Conservation (phyloP, 257 asterid species). For the Solanum sejunctum region DNA sequence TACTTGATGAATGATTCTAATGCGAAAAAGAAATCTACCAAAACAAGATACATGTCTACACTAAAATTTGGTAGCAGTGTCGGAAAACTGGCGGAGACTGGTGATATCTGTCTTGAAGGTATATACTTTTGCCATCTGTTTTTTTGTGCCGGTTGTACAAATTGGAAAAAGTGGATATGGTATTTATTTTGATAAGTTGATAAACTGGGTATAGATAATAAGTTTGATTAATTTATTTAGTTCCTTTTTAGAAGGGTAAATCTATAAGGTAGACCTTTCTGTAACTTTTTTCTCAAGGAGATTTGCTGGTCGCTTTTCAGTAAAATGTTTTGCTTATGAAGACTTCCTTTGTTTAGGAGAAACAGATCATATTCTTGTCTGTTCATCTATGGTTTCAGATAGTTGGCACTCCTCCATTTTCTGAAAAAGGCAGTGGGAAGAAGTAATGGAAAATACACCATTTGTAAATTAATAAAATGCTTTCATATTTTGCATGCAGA, state of each 20-base stretch:
- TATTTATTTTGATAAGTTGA: not conserved
- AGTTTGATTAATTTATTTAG: not conserved
- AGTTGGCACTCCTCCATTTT: not conserved
- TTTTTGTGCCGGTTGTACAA: not conserved
- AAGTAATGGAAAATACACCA: not conserved
- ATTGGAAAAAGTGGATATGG: not conserved
- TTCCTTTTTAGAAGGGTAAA: not conserved
- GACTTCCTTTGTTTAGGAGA: not conserved
- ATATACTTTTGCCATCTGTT: not conserved
- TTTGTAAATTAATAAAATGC: not conserved
- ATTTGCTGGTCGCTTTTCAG: not conserved
- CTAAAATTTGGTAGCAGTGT: constrained; percentile 50
- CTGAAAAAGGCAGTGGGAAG: not conserved
- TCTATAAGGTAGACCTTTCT: not conserved
- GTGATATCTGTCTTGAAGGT: constrained; percentile 92
- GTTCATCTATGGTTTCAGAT: not conserved
- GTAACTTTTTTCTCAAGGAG: not conserved
- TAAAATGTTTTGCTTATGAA: not conserved
- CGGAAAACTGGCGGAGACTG: constrained; percentile 54
- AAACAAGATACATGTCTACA: constrained; percentile 53
- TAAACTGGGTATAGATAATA: not conserved
- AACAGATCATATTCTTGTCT: not conserved
- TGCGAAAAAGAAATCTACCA: constrained; percentile 19
- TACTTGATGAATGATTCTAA: constrained; percentile 35
- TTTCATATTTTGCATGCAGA: constrained; percentile 25